These are phyloP conservation scores for Penicillium atrosanguineum DNA, from an alignment of 495 filamentous ascomycete genomes.

Conservation along the genomic window DNA sequence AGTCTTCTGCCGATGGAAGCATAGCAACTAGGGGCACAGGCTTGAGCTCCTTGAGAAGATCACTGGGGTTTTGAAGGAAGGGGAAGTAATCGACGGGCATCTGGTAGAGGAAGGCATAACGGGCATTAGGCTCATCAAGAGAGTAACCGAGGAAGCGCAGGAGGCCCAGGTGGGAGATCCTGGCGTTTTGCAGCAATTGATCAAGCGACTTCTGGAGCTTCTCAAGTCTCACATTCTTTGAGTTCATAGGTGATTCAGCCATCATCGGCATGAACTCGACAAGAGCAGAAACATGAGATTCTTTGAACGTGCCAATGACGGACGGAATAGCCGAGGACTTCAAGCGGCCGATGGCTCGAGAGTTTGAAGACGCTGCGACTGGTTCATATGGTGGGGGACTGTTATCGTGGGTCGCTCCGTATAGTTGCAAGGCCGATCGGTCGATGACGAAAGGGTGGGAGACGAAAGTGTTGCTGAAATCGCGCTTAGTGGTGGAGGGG, in stretches of 20 bases:
- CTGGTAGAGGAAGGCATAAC: conserved; percentile 80
- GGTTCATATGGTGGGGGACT: conserved; percentile 48
- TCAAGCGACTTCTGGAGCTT: conserved; percentile 43
- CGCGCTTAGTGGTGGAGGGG: conserved; percentile 20
- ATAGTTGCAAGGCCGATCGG: conserved; percentile 43
- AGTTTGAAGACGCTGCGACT: conserved; percentile 43
- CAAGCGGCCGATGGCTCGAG: conserved; percentile 47
- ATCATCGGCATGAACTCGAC: conserved; percentile 49
- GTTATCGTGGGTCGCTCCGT: conserved; percentile 41
- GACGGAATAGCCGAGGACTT: conserved; percentile 38
- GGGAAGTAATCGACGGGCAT: conserved; percentile 62
- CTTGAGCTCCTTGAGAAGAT: conserved; percentile 38
- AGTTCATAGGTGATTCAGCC: conserved; percentile 29
- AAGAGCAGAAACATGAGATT: conserved; percentile 41
- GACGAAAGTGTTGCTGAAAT: conserved; percentile 18
- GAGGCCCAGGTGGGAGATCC: conserved; percentile 58
- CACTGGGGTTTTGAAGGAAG: conserved; percentile 44
- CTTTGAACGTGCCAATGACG: conserved; percentile 34
- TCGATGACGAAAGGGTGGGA: conserved; percentile 39
- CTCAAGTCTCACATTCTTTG: conserved; percentile 33
- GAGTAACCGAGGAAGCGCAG: conserved; percentile 82
- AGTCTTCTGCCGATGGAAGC: conserved; percentile 45
- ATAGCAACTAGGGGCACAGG: conserved; percentile 49
- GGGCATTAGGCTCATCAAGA: conserved; percentile 71
- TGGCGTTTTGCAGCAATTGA: conserved; percentile 48